A percentile compares a stretch with the other conserved stretches of the same genome.
Evolutionary conservation across 352 stramenopile species (phyloP).

Genomic region (Phytophthora niederhauseri): DNA sequence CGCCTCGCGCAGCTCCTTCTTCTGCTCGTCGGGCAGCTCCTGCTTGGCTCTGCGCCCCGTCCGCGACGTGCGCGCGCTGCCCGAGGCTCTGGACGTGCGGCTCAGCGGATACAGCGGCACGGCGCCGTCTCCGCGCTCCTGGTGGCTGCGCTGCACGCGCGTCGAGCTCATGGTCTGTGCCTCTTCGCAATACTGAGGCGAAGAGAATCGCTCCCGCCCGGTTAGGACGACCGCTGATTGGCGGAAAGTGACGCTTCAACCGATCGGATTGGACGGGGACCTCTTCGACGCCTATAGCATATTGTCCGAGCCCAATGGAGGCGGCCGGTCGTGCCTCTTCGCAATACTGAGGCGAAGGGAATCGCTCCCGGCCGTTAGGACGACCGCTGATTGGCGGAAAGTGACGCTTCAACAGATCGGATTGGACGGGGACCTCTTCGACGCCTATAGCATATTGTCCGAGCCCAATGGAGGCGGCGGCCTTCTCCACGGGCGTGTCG

Average conservation of each 20-base stretch:
- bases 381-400: constrained; percentile 18
- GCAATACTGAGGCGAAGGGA: constrained; percentile 18
- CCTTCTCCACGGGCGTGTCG: constrained; percentile 62
- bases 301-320: constrained; percentile 37
- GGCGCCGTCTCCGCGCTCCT: constrained; percentile 34
- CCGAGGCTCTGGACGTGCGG: constrained; percentile 14
- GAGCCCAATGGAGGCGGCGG: constrained; percentile 43
- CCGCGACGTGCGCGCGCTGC: constrained; percentile 16
- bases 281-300: constrained; percentile 6
- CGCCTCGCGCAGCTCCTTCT: constrained; percentile 92
- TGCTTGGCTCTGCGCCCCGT: constrained; percentile 54
- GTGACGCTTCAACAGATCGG: not conserved
- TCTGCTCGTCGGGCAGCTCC: constrained; percentile 83
- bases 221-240: constrained; percentile 12
- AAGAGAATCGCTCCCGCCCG: not conserved
- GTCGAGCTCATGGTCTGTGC: constrained; percentile 32
- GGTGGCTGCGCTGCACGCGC: constrained; percentile 38
- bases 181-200: constrained; percentile 31
- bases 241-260: constrained; percentile 13
- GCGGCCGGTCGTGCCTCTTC: constrained; percentile 32
- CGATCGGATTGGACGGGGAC: constrained; percentile 11
- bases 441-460: not conserved
- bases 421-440: constrained; percentile 19
- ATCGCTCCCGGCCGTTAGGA: constrained; percentile 9
- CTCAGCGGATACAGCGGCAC: constrained; percentile 32